Evolutionary conservation across 1,139 yeast species (phyloP), one percentile per base, ranked within the genome.

Genomic region (Suhomyces bokatorum): DNA sequence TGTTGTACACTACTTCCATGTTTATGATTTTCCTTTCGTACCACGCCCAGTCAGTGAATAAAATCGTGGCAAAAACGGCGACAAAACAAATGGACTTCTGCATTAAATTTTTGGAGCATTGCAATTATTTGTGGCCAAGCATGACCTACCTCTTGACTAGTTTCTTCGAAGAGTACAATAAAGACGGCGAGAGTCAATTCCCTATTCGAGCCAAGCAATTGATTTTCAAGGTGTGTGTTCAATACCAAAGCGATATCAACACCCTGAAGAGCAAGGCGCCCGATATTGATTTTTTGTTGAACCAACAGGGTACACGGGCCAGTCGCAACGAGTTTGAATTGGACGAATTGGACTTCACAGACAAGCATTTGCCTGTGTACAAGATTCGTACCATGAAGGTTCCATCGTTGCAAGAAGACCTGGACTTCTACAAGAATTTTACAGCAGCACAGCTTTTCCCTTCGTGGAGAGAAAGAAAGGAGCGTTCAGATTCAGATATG

Each of bases 71-170:
- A 17, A 33, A 43, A 34, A 49, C 52, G 2, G 50, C 59, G 12
- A 17, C 32, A 30, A 46, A 39, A 29, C 59, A 54, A 37, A 24
- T 47, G 31, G 42, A 45, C 13, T 41, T 33, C 8, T 52, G 57
- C 22, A 35, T 54, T 13, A 37, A 45, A 10, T 48, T 52, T 26
- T 43, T 55, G 32, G 43, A 46, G 17, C 35, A 40, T 17, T 45
- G 50, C 14, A 48, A 51, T 33, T 46, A 43, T n/a, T 39, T 40
- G 28, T 55, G 56, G 56, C 56, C 55, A 30, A 54, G 52, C 10
- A 38, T 54, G 35, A 36, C 56, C 5, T 45, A 40, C 14, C 34
- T 54, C 37, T 32, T 52, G 30, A 29, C 47, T 10, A 43, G 50
- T 11, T 54, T 47, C 38, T 47, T 54, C 26, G 41, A 48, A 11